Conservation (phyloP, 371 early-diverging fungal genomes). For the Rhizopus sp. region DNA sequence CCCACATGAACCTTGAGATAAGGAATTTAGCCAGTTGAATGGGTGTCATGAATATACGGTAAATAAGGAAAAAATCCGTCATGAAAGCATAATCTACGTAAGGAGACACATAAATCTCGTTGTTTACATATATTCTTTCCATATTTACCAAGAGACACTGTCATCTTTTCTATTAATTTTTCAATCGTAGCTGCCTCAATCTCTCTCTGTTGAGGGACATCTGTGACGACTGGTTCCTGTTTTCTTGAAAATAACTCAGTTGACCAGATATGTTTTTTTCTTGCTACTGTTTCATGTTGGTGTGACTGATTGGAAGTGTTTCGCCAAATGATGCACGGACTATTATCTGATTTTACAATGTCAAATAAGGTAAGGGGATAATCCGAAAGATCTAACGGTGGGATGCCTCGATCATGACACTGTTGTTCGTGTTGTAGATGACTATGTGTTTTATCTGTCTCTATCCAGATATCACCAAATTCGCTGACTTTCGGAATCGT, state of each 20-base stretch:
- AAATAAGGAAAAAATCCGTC: slow-evolving; percentile 74
- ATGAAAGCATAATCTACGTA: slow-evolving; percentile 66
- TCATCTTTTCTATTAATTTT: slow-evolving; percentile 64
- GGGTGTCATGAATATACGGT: slow-evolving; percentile 65
- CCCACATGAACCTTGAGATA: slow-evolving; percentile 66
- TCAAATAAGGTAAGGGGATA: slow-evolving; percentile 56
- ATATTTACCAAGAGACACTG: slow-evolving; percentile 57
- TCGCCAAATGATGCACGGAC: slow-evolving; percentile 46
- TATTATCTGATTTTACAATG: slow-evolving; percentile 49
- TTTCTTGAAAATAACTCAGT: slow-evolving; percentile 6
- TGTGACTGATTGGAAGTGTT: neutral
- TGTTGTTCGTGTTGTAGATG: slow-evolving; percentile 5
- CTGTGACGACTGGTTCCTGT: slow-evolving; percentile 1
- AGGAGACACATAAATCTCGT: neutral
- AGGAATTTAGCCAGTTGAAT: slow-evolving; percentile 57
- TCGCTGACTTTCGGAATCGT: slow-evolving; percentile 43
- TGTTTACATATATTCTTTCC: neutral
- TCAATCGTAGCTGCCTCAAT: slow-evolving; percentile 67
- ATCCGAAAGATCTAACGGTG: slow-evolving; percentile 43
- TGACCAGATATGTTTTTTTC: slow-evolving; percentile 1
- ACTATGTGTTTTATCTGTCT: slow-evolving; percentile 22
- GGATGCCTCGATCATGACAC: slow-evolving; percentile 11
- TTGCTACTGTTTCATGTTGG: slow-evolving; percentile 1
- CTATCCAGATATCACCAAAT: slow-evolving; percentile 36
- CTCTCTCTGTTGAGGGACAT: slow-evolving; percentile 14